Evolutionary conservation across 2,329 filamentous ascomycete species (phyloP).

Genomic region (Venturia pyrina): DNA sequence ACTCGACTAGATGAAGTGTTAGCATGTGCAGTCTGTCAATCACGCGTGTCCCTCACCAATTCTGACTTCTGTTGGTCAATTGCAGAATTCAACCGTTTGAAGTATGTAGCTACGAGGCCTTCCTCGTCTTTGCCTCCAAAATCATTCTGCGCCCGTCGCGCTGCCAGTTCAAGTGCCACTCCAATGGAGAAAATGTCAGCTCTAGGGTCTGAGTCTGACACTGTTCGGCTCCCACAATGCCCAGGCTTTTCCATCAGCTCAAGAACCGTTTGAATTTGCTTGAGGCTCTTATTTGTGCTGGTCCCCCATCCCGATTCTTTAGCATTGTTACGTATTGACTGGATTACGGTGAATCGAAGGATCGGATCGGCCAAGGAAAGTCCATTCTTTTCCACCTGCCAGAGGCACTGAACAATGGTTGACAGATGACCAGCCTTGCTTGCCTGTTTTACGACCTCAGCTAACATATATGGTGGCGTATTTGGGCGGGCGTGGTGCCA

Average conservation of each 20-base stretch:
- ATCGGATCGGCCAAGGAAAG: slow-evolving; percentile 22
- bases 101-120: slow-evolving; percentile 5
- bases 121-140: slow-evolving; percentile 7
- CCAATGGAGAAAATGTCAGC: slow-evolving; percentile 2
- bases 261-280: background rate
- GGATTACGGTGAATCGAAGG: background rate
- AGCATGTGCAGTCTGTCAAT: background rate
- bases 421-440: slow-evolving; percentile 20
- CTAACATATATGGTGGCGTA: slow-evolving; percentile 17
- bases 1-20: background rate
- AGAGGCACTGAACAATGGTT: slow-evolving; percentile 23
- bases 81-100: background rate
- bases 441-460: slow-evolving; percentile 26
- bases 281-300: background rate
- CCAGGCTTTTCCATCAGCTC: slow-evolving; percentile 8
- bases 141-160: background rate
- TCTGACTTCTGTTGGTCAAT: background rate
- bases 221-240: slow-evolving; percentile 6
- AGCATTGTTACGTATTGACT: background rate
- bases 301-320: background rate
- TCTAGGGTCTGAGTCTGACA: slow-evolving; percentile 8
- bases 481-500: slow-evolving; percentile 19
- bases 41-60: background rate
- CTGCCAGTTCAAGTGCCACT: slow-evolving; percentile 10
- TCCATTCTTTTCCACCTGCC: slow-evolving; percentile 23